Base-by-base conservation (phyloP, 2,329 filamentous ascomycete species). In the Xylariaceae sp. region DNA sequence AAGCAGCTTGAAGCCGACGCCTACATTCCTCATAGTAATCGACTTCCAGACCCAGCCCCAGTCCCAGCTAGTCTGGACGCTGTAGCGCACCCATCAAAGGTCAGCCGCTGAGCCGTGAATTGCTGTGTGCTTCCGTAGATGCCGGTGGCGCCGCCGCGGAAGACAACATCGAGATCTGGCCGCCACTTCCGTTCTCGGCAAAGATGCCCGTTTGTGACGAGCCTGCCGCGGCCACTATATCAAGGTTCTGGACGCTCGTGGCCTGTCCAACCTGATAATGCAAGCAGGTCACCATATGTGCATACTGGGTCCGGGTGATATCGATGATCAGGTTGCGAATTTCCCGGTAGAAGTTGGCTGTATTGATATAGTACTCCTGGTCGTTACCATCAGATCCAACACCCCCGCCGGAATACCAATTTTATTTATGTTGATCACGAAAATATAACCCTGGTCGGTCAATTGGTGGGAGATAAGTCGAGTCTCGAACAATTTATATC, bases 11-110 rank as follows among this genome's bases (percentile, higher is more conserved):
- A 28, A 28, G 8, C 26, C 26, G 13, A n/a, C 13, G 26, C 26
- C 26, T n/a, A 28, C 84, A 54, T 82, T 70, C 53, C 76, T 71
- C 59, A 86, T 76, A 18, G 62, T 66, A 13, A 85, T 57, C 14
- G 74, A 77, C 61, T 84, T 83, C 66, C 85, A 84, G 4, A 78
- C 81, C 79, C 81, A 88, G 1, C 78, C 74, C 84, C 83, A 88
- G 58, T 83, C 76, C 83, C 83, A 88, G 46, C 81, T 74, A 67
- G 85, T 28, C 26, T 28, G 26, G 26, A 79, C 21, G 57, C 73
- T 74, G 42, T 87, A 78, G 40, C 38, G 3, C 35, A 38, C 5
- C 38, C 38, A 83, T 51, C 78, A 66, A 49, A 77, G 75, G 44
- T 73, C 68, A 51, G 74, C 75, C 62, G 87, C 83, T 36, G 23